Evolutionary conservation across 2,329 filamentous ascomycete genomes (phyloP).

Genomic region (Cladosporium sp.): DNA sequence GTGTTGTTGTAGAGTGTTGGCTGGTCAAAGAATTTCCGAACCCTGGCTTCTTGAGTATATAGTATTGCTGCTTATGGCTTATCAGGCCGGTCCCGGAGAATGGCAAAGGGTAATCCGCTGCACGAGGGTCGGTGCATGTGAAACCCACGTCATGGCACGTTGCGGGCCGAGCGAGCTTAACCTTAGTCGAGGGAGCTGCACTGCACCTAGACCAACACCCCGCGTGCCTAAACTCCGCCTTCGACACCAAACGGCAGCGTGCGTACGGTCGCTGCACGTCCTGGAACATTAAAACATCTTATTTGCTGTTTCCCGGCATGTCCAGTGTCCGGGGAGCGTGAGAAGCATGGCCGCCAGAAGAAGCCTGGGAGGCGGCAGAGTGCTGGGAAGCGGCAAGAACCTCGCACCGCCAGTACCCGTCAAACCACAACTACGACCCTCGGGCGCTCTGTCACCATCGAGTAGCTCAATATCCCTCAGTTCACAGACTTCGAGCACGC

Average conservation of each 20-base stretch:
- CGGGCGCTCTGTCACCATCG: constrained; percentile 60
- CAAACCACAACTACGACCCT: constrained; percentile 34
- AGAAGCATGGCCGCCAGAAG: constrained; percentile 74
- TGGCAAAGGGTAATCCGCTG: neutral
- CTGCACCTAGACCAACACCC: neutral
- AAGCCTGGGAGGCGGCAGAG: constrained; percentile 81
- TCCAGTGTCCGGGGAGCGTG: neutral
- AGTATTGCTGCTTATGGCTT: constrained; percentile 17
- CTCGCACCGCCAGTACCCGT: constrained; percentile 57
- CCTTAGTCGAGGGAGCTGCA: neutral
- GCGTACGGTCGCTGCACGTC: neutral
- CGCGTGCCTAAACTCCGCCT: neutral
- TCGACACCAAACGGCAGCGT: constrained; percentile 1
- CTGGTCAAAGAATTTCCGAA: neutral
- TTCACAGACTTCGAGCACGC: constrained; percentile 72
- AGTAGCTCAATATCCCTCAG: constrained; percentile 75
- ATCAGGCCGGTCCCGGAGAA: constrained; percentile 10
- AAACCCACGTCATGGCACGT: constrained; percentile 6
- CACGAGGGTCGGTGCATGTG: neutral
- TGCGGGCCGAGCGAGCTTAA: constrained; percentile 10
- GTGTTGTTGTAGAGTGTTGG: neutral
- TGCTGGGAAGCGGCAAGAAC: constrained; percentile 82
- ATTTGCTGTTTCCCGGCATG: constrained; percentile 1
- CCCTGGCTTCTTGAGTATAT: neutral
- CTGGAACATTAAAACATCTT: neutral